Evolutionary conservation across 1,284 basidiomycete genomes (phyloP), one percentile per base, ranked within the genome.

Genomic region (Pyrrhoderma lamaoense): DNA sequence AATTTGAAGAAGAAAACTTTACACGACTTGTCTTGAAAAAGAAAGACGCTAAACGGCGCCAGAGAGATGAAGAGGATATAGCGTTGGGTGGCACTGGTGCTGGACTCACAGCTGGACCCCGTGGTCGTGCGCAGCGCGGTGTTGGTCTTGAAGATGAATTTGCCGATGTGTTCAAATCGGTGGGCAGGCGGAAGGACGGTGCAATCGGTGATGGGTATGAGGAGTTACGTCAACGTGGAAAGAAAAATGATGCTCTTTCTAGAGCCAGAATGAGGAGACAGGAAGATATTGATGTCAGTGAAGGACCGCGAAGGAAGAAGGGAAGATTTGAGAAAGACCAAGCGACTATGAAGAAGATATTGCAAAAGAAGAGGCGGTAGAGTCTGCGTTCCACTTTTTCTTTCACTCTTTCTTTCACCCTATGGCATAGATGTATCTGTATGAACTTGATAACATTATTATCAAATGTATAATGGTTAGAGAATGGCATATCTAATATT

Each of bases 1-100:
- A 92, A 58, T 99, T 91, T 67, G 95, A 99, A 69, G 95, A 98
- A 67, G 90, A 92, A 50, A 95, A 97, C 67, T 93, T 98, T 71
- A 93, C 89, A 23, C 82, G 95, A 51, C 66, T 98, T 51, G 79
- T 95, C 55, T 87, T 93, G 77, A 89, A 85, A 65, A 98, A 97
- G 76, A 85, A 84, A 63, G 95, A 97, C 50, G 79, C 79, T 18
- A 81, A 77, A 63, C 73, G 84, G 51, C 75, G 95, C n/a, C 70
- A 70, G 51, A 75, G 83, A 56, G 95, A 99, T 65, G 95, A 99
- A 67, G 91, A 82, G 60, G 90, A 93, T 58, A 73, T 98, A 57
- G 93, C 93, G 5, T 73, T 98, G n/a, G 95, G 96, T 45, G 79
- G 78, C 9, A 64, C 60, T 13, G 77, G 77, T 40, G 68, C 69